Evolutionary conservation across 2,329 filamentous ascomycete species (phyloP).

Genomic region (Exserohilum turcica): DNA sequence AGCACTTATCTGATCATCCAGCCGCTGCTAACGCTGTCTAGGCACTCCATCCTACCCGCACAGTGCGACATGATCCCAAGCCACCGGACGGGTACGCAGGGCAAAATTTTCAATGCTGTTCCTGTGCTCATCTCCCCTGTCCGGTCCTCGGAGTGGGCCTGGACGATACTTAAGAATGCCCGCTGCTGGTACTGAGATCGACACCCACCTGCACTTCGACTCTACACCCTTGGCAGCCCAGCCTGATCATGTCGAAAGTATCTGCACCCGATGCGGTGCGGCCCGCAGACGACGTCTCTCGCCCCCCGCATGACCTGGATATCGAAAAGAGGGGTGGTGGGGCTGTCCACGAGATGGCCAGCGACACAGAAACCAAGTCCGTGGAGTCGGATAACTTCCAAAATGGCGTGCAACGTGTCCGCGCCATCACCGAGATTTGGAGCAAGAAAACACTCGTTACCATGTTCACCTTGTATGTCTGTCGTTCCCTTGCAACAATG

Average conservation of each 20-base stretch:
- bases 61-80: conserved; percentile 27
- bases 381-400: conserved; percentile 41
- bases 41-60: conserved; percentile 22
- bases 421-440: conserved; percentile 51
- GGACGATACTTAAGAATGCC: conserved; percentile 24
- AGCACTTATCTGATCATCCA: conserved; percentile 40
- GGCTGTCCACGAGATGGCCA: conserved; percentile 12
- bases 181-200: conserved; percentile 15
- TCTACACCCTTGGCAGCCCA: conserved; percentile 17
- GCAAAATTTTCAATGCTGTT: conserved; percentile 25
- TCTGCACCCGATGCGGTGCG: conserved; percentile 23
- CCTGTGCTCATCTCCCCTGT: conserved; percentile 22
- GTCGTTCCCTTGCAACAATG: background rate
- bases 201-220: conserved; percentile 16
- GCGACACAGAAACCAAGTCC: conserved; percentile 19
- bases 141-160: conserved; percentile 30
- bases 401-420: conserved; percentile 47
- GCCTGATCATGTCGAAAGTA: conserved; percentile 18
- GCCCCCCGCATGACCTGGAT: conserved; percentile 20
- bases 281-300: conserved; percentile 13
- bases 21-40: conserved; percentile 20
- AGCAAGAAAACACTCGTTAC: conserved; percentile 43
- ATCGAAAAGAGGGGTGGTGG: conserved; percentile 27
- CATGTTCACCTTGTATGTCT: conserved; percentile 47
- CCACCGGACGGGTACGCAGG: conserved; percentile 24